Evolutionary conservation across 2,329 filamentous ascomycete genomes (phyloP).

Genomic region (Ophiostoma populinum): DNA sequence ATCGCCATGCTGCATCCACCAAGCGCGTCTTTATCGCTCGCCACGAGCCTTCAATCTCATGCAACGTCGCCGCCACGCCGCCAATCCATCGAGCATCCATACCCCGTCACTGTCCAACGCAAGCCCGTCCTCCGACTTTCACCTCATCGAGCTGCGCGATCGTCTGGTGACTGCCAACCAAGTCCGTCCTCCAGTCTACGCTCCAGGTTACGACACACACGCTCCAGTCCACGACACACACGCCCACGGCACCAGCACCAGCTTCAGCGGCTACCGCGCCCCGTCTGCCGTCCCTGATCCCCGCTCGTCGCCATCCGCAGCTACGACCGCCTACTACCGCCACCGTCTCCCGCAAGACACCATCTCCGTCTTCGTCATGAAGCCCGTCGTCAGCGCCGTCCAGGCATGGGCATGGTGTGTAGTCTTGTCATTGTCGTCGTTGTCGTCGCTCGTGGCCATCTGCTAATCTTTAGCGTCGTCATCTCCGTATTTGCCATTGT

Average conservation of each 20-base stretch:
- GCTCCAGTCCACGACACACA: no score
- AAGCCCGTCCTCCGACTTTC: background rate
- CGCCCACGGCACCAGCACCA: constrained; percentile 11
- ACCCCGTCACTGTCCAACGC: background rate
- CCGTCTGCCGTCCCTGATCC: constrained; percentile 1
- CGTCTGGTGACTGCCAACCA: constrained; percentile 3
- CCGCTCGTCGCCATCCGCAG: constrained; percentile 1
- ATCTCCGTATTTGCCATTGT: constrained; percentile 48
- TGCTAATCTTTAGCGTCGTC: constrained; percentile 43
- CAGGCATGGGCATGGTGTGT: constrained; percentile 91
- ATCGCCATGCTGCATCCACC: no score
- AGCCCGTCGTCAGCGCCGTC: constrained; percentile 79
- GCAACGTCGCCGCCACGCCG: no score
- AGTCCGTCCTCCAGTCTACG: no score
- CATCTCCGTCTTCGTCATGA: constrained; percentile 49
- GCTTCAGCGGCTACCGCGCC: constrained; percentile 10
- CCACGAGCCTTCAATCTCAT: no score
- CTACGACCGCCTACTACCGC: background rate
- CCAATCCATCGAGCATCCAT: no score
- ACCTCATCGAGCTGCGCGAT: constrained; percentile 11
- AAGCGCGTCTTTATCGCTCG: no score
- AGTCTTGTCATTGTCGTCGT: constrained; percentile 53
- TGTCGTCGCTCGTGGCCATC: constrained; percentile 35
- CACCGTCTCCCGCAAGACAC: constrained; percentile 6
- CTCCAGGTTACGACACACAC: no score